Evolutionary conservation across 176 grass and related monocot genomes (phyloP).

Genomic region (Chloris gayana): DNA sequence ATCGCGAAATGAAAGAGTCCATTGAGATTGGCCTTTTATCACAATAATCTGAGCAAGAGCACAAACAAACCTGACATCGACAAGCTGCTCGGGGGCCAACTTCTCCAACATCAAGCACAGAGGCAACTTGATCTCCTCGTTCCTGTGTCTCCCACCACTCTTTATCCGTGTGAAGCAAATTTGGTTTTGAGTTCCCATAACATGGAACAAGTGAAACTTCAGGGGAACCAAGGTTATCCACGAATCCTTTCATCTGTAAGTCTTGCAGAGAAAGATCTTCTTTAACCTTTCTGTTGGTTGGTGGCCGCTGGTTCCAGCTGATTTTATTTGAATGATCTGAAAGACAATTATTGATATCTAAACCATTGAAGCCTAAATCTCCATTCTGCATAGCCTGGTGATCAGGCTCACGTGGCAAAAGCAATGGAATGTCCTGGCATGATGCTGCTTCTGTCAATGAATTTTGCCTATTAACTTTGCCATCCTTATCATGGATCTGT

Average conservation of each 20-base stretch:
- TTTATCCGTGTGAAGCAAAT: conserved; percentile 37
- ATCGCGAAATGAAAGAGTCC: too few relatives aligned
- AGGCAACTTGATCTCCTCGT: conserved; percentile 56
- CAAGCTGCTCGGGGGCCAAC: conserved; percentile 68
- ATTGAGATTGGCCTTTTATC: too few relatives aligned
- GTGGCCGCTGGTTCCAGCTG: conserved; percentile 30
- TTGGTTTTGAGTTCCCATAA: conserved; percentile 39
- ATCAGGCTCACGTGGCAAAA: conserved; percentile 67
- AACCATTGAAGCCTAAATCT: conserved; percentile 39
- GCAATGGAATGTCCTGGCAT: conserved; percentile 79
- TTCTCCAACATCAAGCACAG: conserved; percentile 62
- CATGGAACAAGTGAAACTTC: conserved; percentile 31
- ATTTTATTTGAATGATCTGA: conserved; percentile 38
- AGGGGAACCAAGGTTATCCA: conserved; percentile 61
- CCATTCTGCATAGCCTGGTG: conserved; percentile 38
- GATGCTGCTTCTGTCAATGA: conserved; percentile 45
- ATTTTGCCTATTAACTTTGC: conserved; percentile 41
- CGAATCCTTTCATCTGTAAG: conserved; percentile 72
- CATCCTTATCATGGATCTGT: conserved; percentile 27
- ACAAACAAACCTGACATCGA: conserved; percentile 67
- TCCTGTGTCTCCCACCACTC: conserved; percentile 88
- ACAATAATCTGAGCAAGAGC: neutral
- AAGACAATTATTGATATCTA: conserved; percentile 28
- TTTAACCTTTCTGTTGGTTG: conserved; percentile 48
- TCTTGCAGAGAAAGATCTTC: conserved; percentile 49